Percentiles rank a stretch among this genome's conserved stretches.
These are phyloP conservation scores for Iris macrosiphon DNA, from an alignment of 106 monocot species.

Conservation along the genomic window DNA sequence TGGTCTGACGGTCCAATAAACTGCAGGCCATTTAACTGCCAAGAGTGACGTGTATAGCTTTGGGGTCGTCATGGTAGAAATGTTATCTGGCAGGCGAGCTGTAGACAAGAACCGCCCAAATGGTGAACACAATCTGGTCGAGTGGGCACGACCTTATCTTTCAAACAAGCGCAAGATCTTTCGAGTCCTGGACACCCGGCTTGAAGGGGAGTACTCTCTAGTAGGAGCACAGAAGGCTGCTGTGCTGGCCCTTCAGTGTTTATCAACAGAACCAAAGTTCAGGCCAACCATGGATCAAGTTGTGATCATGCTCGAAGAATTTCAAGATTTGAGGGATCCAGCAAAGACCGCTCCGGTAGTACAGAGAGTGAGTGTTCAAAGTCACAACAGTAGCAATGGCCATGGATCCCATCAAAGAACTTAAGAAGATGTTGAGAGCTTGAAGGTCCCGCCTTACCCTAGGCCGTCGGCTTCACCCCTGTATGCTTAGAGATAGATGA, in stretches of 20 bases:
- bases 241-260: slow-evolving; percentile 43
- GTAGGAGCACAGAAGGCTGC: slow-evolving; percentile 54
- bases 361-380: neutral
- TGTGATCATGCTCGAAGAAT: slow-evolving; percentile 40
- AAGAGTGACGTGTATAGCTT: slow-evolving; percentile 97
- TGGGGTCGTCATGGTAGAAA: slow-evolving; percentile 81
- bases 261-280: slow-evolving; percentile 36
- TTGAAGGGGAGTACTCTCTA: slow-evolving; percentile 59
- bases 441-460: slow-evolving; percentile 18
- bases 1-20: too few species aligned
- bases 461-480: slow-evolving; percentile 38
- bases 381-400: neutral
- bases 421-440: slow-evolving; percentile 14
- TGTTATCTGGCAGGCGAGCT: slow-evolving; percentile 68
- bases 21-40: slow-evolving; percentile 67
- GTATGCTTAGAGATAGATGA: slow-evolving; percentile 6
- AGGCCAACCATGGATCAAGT: slow-evolving; percentile 75
- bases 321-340: slow-evolving; percentile 28
- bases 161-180: slow-evolving; percentile 54
- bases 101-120: slow-evolving; percentile 82
- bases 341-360: neutral
- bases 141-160: slow-evolving; percentile 86
- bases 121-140: slow-evolving; percentile 76
- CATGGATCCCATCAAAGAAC: slow-evolving; percentile 14
- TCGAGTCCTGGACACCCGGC: slow-evolving; percentile 47